These are phyloP conservation scores for Kwoniella pini DNA, from an alignment of 768 basidiomycete genomes.

Conservation along the genomic window DNA sequence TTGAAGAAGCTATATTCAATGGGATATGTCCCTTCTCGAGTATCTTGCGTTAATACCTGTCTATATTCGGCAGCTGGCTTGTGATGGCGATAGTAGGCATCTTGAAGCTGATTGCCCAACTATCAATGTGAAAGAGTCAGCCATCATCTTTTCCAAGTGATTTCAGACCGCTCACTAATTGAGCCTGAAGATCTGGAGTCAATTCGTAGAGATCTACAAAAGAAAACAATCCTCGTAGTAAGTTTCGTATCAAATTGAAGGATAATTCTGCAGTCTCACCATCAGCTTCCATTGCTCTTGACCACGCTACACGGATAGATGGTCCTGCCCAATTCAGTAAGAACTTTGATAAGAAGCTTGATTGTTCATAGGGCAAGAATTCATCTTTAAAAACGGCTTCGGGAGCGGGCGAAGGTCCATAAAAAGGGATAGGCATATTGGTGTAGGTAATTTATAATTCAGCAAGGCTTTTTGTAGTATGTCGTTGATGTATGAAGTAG, in stretches of 20 bases:
- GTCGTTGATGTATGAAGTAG: no score
- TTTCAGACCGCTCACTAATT: conserved; percentile 17
- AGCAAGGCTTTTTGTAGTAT: no score
- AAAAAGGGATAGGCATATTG: conserved; percentile 7
- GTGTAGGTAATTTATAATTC: no score
- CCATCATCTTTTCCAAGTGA: background rate
- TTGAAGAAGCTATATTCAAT: conserved; percentile 31
- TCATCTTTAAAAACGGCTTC: conserved; percentile 12
- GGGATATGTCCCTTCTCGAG: no score
- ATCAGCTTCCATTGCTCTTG: conserved; percentile 7
- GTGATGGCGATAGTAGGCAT: conserved; percentile 19
- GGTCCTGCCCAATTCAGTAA: conserved; percentile 19
- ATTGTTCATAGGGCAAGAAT: conserved; percentile 6
- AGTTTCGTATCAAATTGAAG: no score
- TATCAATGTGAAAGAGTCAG: background rate
- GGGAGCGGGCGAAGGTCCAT: conserved; percentile 6
- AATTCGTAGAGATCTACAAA: conserved; percentile 28
- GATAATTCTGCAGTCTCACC: no score
- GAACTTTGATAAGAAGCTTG: conserved; percentile 9
- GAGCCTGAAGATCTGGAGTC: conserved; percentile 12
- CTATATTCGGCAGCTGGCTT: no score
- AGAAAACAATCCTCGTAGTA: no score
- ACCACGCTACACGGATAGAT: conserved; percentile 13
- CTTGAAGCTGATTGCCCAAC: conserved; percentile 18
- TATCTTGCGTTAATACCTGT: no score